Percentiles rank a stretch among this genome's conserved stretches.
Evolutionary conservation across 2,329 filamentous ascomycete genomes (phyloP).

Genomic region (Sclerotinia trifoliorum): DNA sequence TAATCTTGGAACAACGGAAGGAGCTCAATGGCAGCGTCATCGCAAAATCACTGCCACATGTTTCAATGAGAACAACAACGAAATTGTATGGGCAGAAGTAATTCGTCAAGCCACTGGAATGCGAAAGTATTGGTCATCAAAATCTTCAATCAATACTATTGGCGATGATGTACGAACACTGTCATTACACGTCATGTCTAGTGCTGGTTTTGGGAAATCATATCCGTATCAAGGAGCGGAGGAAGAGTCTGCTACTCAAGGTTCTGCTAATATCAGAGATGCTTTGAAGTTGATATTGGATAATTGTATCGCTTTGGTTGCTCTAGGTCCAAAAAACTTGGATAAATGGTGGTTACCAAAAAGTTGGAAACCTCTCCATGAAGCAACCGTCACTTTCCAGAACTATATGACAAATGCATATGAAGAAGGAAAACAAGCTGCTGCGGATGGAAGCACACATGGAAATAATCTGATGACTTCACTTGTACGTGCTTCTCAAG

Average conservation of each 20-base stretch:
- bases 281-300: conserved; percentile 18
- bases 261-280: conserved; percentile 1
- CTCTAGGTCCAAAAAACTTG: conserved; percentile 8
- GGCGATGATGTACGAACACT: conserved; percentile 15
- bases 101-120: conserved; percentile 19
- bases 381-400: conserved; percentile 15
- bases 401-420: conserved; percentile 19
- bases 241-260: conserved; percentile 1
- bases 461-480: conserved; percentile 19
- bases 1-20: conserved; percentile 17
- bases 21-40: conserved; percentile 20
- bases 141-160: conserved; percentile 1
- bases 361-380: conserved; percentile 17
- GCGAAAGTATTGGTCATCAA: conserved; percentile 14
- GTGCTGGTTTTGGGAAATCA: conserved; percentile 18
- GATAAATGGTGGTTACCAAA: conserved; percentile 22
- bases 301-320: conserved; percentile 18
- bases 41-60: conserved; percentile 16
- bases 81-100: conserved; percentile 10
- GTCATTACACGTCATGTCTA: conserved; percentile 18
- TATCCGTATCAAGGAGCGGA: conserved; percentile 12
- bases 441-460: neutral
- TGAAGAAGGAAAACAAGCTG: conserved; percentile 17
- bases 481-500: conserved; percentile 18
- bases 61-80: conserved; percentile 17